These are phyloP conservation scores for Candida succiphila DNA, from an alignment of 805 yeast genomes.

Conservation along the genomic window DNA sequence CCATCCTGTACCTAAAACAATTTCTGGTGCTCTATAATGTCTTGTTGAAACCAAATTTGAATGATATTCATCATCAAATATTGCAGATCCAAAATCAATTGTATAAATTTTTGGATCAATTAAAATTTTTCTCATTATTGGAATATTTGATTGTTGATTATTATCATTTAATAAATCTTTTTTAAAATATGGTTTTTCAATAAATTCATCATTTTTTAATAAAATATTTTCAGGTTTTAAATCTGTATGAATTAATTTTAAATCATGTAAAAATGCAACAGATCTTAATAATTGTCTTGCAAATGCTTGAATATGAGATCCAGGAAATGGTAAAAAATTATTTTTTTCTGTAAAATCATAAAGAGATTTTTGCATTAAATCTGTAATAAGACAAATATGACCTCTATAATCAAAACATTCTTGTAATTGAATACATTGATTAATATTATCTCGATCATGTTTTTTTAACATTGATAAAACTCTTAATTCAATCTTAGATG, in stretches of 20 bases:
- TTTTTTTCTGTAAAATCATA: constrained; percentile 86
- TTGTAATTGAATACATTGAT: constrained; percentile 74
- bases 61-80: constrained; percentile 90
- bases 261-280: constrained; percentile 82
- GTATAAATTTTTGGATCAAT: constrained; percentile 75
- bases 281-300: constrained; percentile 78
- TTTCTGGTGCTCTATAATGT: constrained; percentile 96
- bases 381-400: constrained; percentile 92
- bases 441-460: constrained; percentile 57
- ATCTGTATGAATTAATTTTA: constrained; percentile 90
- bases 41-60: constrained; percentile 87
- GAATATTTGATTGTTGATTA: constrained; percentile 4
- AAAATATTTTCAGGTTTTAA: constrained; percentile 92
- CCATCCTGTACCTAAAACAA: constrained; percentile 93
- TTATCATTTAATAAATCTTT: too few species aligned
- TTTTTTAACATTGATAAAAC: constrained; percentile 65
- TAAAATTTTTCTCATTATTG: constrained; percentile 33
- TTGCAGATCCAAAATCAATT: constrained; percentile 96
- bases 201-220: constrained; percentile 42
- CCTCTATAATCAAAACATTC: constrained; percentile 90
- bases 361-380: constrained; percentile 71
- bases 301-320: constrained; percentile 83
- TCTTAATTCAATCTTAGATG: constrained; percentile 85
- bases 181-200: constrained; percentile 25
- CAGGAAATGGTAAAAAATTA: constrained; percentile 84